Evolutionary conservation across 2,329 filamentous ascomycete genomes (phyloP), one percentile per base, ranked within the genome.

Genomic region (Thyridium curvatum): DNA sequence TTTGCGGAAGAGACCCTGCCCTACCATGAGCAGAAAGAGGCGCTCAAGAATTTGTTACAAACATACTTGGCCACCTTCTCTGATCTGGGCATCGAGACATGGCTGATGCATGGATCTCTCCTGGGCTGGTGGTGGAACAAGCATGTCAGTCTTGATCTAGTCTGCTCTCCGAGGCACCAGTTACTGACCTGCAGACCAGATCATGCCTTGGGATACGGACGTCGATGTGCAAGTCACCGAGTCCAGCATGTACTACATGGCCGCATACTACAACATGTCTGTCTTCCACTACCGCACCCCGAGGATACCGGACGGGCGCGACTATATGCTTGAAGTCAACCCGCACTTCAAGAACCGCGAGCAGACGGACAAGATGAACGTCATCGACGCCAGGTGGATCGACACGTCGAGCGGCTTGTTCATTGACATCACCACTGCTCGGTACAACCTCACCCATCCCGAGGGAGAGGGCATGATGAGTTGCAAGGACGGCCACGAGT

Each of bases 121-220:
- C 66, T 93, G 26, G 86, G 86, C 7, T 93, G 86, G 86, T 91
- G 85, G 84, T 91, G 86, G 86, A 87, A 86, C 50, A 68, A 68
- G 35, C 66, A 64, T 55, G 63, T 61, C 54, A 53, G 49, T 17
- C 21, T 30, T 13, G 34, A 12, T 33, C 12, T 28, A 34, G 37
- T 32, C 13, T 12, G 2, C 32, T 17, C 6, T 30, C 39, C 43
- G 4, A 10, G 17, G 8, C 37, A n/a, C 41, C 44, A 35, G 46
- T 40, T 31, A 8, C 30, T 34, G 12, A 42, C 37, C 18, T 10
- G 14, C 6, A n/a, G 36, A 10, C n/a, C 49, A 82, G 72, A 72
- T 84, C 45, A 73, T 89, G 56, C 84, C 84, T 1, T 88, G 84
- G 84, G 84, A 89, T 55, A 78, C 78, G 59, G 84, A 89, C 55